Evolutionary conservation across 371 early-diverging fungal species (phyloP), one percentile per base, ranked within the genome.

Genomic region (Mortierella sp.): DNA sequence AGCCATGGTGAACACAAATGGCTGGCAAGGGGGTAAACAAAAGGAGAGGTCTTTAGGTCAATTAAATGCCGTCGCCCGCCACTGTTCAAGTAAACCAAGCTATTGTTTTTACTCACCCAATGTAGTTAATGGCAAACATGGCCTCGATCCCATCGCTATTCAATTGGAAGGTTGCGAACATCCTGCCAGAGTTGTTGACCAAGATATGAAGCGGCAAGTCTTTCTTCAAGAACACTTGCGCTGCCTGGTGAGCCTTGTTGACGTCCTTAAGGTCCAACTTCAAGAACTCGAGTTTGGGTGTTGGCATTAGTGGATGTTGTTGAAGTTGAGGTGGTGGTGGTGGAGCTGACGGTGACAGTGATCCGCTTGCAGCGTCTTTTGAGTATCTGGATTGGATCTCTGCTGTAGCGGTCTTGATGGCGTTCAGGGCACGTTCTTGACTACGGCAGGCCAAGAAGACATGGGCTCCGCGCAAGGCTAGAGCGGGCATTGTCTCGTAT

Each of bases 51-150:
- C n/a, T n/a, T n/a, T n/a, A n/a, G n/a, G n/a, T n/a, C n/a, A n/a
- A n/a, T n/a, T n/a, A n/a, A n/a, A n/a, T n/a, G n/a, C n/a, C n/a
- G n/a, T n/a, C n/a, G n/a, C n/a, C n/a, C n/a, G n/a, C n/a, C n/a
- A n/a, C n/a, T n/a, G n/a, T n/a, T n/a, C n/a, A n/a, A n/a, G n/a
- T n/a, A n/a, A n/a, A n/a, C n/a, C n/a, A n/a, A n/a, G n/a, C n/a
- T n/a, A n/a, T n/a, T n/a, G n/a, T n/a, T n/a, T n/a, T n/a, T n/a
- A 13, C 71, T n/a, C 92, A 93, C 26, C 79, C 74, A 74, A 97
- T 83, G 76, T 96, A 96, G 88, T 97, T 96, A 46, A 91, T 89
- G 0, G 90, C 93, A 73, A 93, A 94, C 88, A 95, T 95, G 70
- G 88, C 77, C 88, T 96, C 96, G 37, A 93, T 85, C 24, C 94